Evolutionary conservation across 2,329 filamentous ascomycete species (phyloP).

Genomic region (Ascochyta fabae): DNA sequence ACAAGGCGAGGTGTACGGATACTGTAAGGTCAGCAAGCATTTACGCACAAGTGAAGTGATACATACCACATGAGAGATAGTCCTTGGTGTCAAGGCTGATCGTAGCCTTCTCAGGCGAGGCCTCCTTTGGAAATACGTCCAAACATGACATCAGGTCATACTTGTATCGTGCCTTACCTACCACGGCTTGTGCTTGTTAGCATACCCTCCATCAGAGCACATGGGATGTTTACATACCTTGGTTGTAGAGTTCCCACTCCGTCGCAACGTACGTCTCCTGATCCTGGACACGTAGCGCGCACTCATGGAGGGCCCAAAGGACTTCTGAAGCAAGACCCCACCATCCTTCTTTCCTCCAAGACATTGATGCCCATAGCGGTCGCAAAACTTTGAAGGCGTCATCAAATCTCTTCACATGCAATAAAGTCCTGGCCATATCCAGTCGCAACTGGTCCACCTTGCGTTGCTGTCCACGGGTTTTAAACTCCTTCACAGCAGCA

Average conservation of each 20-base stretch:
- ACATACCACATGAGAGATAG: constrained; percentile 58
- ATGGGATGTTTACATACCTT: constrained; percentile 27
- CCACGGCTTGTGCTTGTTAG: constrained; percentile 38
- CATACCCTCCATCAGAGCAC: not conserved
- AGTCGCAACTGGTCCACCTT: constrained; percentile 62
- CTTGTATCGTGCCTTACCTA: constrained; percentile 42
- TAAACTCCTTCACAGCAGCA: constrained; percentile 58
- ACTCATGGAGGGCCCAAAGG: constrained; percentile 61
- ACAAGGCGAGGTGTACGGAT: constrained; percentile 60
- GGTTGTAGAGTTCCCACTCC: constrained; percentile 62
- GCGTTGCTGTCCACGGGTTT: constrained; percentile 59
- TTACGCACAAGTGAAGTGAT: constrained; percentile 37
- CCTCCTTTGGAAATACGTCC: constrained; percentile 43
- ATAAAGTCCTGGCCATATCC: constrained; percentile 62
- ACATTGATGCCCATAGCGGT: constrained; percentile 62
- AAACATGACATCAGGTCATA: constrained; percentile 58
- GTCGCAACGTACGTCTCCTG: constrained; percentile 58
- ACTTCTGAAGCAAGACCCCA: constrained; percentile 62
- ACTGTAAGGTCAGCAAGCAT: constrained; percentile 47
- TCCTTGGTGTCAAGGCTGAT: constrained; percentile 57
- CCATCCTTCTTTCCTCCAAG: constrained; percentile 68
- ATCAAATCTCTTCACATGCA: constrained; percentile 57
- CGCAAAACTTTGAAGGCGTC: constrained; percentile 60
- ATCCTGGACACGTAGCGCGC: constrained; percentile 55
- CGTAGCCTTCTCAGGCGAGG: constrained; percentile 50